Percentiles rank a stretch among this genome's conserved stretches.
phyloP scores from a whole-genome alignment of 2,329 filamentous ascomycete species.

The Pseudonectria foliicola region DNA sequence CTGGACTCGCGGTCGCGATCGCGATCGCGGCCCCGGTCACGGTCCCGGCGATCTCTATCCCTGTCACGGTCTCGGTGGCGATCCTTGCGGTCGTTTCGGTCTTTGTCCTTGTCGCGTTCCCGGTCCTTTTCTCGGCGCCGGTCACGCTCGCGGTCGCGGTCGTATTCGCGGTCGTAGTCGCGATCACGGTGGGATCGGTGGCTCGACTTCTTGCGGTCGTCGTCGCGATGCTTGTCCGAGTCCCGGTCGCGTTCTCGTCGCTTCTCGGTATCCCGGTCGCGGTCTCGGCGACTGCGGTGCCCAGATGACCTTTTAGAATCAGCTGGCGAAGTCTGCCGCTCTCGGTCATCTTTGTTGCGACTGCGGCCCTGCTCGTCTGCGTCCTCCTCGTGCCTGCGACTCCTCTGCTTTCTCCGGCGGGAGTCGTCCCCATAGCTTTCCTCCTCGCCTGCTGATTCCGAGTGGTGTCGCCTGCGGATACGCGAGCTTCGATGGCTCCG shows the following conservation, averaged over 20 bases:
- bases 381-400: constrained; percentile 36
- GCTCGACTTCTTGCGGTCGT: constrained; percentile 34
- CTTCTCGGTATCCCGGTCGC: constrained; percentile 34
- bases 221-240: constrained; percentile 40
- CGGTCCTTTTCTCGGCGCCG: constrained; percentile 32
- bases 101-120: constrained; percentile 29
- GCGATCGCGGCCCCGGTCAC: constrained; percentile 23
- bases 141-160: constrained; percentile 25
- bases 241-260: constrained; percentile 21
- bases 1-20: constrained; percentile 28
- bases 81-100: constrained; percentile 33
- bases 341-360: constrained; percentile 14
- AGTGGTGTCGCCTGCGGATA: constrained; percentile 49
- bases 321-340: constrained; percentile 57
- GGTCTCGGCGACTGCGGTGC: constrained; percentile 55
- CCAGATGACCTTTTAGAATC: constrained; percentile 45
- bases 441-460: constrained; percentile 41
- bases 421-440: constrained; percentile 39
- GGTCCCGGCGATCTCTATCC: constrained; percentile 26
- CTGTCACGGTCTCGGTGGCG: constrained; percentile 27
- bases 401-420: constrained; percentile 44
- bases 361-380: constrained; percentile 37
- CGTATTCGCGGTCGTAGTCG: constrained; percentile 24
- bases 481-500: constrained; percentile 40
- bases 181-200: constrained; percentile 39